Evolutionary conservation across 169 alveolate genomes (phyloP), one percentile per base, ranked within the genome.

Genomic region (Plasmodium gallinaceum): DNA sequence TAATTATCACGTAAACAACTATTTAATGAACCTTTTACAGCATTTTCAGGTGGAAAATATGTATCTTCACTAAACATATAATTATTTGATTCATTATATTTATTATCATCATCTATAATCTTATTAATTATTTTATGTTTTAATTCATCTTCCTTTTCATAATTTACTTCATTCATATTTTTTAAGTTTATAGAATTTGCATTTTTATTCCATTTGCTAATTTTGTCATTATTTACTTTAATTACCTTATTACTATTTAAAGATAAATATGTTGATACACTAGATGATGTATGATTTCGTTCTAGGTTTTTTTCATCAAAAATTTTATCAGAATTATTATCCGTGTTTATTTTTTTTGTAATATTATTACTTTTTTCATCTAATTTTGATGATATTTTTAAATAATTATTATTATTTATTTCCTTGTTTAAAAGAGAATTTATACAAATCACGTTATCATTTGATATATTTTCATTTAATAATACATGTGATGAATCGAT

Each of bases 1-100:
- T 48, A 48, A 48, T 48, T 5, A 10, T 14, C 16, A 48, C 12
- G 58, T 9, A 14, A 26, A 22, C 0, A 22, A 9, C 16, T 62
- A 8, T 26, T 24, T 62, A 9, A 20, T 12, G 16, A 8, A 26
- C n/a, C 48, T 26, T 62, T 20, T 26, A 24, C 2, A 6, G 7
- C 22, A 62, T 26, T 18, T 26, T 46, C 52, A 51, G 10, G 10
- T 7, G 9, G 7, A 22, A 39, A n/a, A 26, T 32, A 46, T 6
- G 66, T 51, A 48, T 26, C 83, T 70, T 51, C 83, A 54, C 22
- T 48, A 58, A 22, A 51, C 7, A 22, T 12, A 51, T 70, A 58
- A 4, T 57, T 57, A 7, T 57, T 12, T 42, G 51, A 37, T 51
- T 70, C 64, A 10, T 20, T 43, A 14, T 46, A 37, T 26, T 39